Conservation (phyloP, 768 basidiomycete species). For the Mycena floridula region DNA sequence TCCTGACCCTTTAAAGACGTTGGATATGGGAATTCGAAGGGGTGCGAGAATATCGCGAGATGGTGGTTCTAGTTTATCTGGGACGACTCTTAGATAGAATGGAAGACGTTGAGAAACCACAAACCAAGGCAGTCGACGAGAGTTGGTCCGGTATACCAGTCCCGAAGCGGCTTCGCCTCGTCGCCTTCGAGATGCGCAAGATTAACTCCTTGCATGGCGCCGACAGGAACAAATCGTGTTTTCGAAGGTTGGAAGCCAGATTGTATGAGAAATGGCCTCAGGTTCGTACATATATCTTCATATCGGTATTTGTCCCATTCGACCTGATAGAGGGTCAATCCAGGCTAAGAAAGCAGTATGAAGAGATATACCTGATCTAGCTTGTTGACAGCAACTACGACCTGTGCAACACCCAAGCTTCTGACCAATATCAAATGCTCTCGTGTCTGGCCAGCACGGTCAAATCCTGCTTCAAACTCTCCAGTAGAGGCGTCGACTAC, state of each 20-base stretch:
- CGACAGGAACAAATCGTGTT: slow-evolving; percentile 82
- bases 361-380: slow-evolving; percentile 64
- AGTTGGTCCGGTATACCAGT: slow-evolving; percentile 86
- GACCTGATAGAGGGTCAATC: slow-evolving; percentile 49
- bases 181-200: slow-evolving; percentile 47
- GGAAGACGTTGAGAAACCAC: slow-evolving; percentile 4
- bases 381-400: slow-evolving; percentile 93
- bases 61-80: slow-evolving; percentile 81
- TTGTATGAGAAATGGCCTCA: slow-evolving; percentile 79
- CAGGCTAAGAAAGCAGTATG: not conserved
- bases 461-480: slow-evolving; percentile 95
- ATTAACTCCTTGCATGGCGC: slow-evolving; percentile 87
- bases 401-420: slow-evolving; percentile 86
- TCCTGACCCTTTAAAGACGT: slow-evolving; percentile 88
- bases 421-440: slow-evolving; percentile 91
- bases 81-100: not conserved
- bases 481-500: slow-evolving; percentile 88
- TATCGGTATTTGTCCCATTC: slow-evolving; percentile 80
- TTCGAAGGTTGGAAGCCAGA: slow-evolving; percentile 81
- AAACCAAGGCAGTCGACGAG: slow-evolving; percentile 79
- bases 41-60: slow-evolving; percentile 68
- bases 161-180: slow-evolving; percentile 38
- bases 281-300: slow-evolving; percentile 68
- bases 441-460: slow-evolving; percentile 89
- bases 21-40: slow-evolving; percentile 84